A percentile compares a stretch with the other conserved stretches of the same genome.
phyloP scores from a whole-genome alignment of 306 rosid genomes.

The Delonix regia region DNA sequence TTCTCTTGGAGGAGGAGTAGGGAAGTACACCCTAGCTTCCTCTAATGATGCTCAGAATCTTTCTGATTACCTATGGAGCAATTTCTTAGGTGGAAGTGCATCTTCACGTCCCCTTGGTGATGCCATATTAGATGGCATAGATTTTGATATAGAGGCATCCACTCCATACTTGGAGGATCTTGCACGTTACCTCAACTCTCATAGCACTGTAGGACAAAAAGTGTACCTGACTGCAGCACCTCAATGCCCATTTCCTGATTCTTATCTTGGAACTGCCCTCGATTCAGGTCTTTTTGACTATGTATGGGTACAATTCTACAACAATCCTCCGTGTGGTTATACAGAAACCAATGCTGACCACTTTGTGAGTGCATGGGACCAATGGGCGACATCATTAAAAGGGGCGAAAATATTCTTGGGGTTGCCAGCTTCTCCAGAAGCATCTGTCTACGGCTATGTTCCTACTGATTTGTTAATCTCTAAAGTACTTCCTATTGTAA shows the following conservation, averaged over 20 bases:
- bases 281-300: constrained; percentile 49
- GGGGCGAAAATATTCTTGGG: constrained; percentile 47
- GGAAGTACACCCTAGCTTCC: neutral
- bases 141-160: constrained; percentile 33
- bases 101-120: constrained; percentile 41
- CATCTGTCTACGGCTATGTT: constrained; percentile 45
- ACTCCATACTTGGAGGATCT: constrained; percentile 31
- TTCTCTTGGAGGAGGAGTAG: neutral
- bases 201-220: constrained; percentile 20
- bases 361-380: constrained; percentile 44
- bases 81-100: constrained; percentile 34
- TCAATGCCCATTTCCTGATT: constrained; percentile 58
- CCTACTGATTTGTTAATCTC: constrained; percentile 42
- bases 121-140: constrained; percentile 39
- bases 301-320: constrained; percentile 53
- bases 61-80: constrained; percentile 39
- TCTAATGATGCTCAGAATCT: constrained; percentile 10
- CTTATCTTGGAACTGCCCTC: constrained; percentile 18
- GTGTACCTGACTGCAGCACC: constrained; percentile 59
- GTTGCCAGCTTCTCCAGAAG: constrained; percentile 42
- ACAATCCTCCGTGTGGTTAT: constrained; percentile 48
- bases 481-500: constrained; percentile 46
- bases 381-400: constrained; percentile 46
- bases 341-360: neutral
- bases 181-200: constrained; percentile 39